Base-by-base conservation (phyloP, 768 basidiomycete genomes). In the Rhodotorula toruloides region DNA sequence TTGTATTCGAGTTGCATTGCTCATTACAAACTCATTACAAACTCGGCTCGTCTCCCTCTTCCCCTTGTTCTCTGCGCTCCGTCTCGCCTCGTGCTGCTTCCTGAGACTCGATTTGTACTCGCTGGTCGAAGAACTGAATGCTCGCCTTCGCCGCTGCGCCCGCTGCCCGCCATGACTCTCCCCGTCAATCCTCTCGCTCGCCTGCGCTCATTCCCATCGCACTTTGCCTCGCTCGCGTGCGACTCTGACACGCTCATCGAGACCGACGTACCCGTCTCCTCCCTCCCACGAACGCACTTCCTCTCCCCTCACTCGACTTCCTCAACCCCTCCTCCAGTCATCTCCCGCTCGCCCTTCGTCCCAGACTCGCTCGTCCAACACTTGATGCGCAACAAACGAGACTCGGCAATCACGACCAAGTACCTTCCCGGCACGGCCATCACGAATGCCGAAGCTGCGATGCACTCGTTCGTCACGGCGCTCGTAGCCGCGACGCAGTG, bases 361-460 rank as follows among this genome's bases (percentile, higher is more conserved):
- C 70, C 70, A 17, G 19, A 17, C 19, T 1, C 22, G 1, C 39
- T 73, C 21, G 58, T 63, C 60, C 42, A 42, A n/a, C 70, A 73
- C 34, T 61, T 73, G 2, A 63, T 73, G 61, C 56, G 60, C 25
- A 56, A 67, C 56, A 73, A 73, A 67, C 61, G 67, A 29, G 49
- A 67, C 59, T 36, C 54, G 22, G 72, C 72, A 6, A 52, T 73
- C 37, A 54, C 54, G 25, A 57, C 59, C 54, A 73, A 73, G 62
- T 73, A 65, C 46, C 44, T 58, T 14, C 14, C 32, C 0, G 56
- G 60, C 2, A 48, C 44, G 6, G 57, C 53, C 13, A 64, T 71
- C 48, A 71, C 72, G 12, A 73, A 73, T 52, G 66, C 52, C 58
- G 69, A 73, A 37, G 72, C 54, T 7, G 67, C 63, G 16, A 21